Conservation (phyloP, 2,329 filamentous ascomycete species). For the Colletotrichum magnum region DNA sequence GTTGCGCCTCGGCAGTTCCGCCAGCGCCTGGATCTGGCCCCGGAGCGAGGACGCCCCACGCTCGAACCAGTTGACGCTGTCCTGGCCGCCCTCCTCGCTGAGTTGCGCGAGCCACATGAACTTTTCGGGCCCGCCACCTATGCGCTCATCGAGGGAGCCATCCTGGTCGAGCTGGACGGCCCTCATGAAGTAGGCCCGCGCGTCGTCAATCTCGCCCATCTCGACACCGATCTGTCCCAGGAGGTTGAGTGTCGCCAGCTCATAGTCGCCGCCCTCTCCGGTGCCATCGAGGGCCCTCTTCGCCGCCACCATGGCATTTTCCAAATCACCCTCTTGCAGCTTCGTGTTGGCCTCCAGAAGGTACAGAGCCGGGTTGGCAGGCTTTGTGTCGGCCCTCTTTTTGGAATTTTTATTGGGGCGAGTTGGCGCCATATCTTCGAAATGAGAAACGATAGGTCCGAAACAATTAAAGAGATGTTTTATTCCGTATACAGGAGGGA, state of each 20-base stretch:
- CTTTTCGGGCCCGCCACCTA: constrained; percentile 91
- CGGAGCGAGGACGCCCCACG: constrained; percentile 81
- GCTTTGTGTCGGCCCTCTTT: constrained; percentile 47
- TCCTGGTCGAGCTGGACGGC: constrained; percentile 84
- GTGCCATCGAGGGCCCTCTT: constrained; percentile 59
- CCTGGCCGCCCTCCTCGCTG: constrained; percentile 77
- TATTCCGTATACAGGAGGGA: too few species aligned
- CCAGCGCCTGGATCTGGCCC: constrained; percentile 76
- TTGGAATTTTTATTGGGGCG: constrained; percentile 56
- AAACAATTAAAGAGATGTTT: too few species aligned
- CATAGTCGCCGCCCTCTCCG: constrained; percentile 62
- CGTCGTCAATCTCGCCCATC: constrained; percentile 83
- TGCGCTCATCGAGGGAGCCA: constrained; percentile 76
- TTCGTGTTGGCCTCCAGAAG: constrained; percentile 58
- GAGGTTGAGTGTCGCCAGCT: constrained; percentile 79
- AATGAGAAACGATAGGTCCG: too few species aligned
- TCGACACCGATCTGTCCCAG: constrained; percentile 88
- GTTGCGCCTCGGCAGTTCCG: constrained; percentile 58
- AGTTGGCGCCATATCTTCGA: constrained; percentile 56
- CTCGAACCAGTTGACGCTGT: constrained; percentile 78
- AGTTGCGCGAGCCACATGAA: constrained; percentile 96
- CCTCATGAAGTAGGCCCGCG: constrained; percentile 78
- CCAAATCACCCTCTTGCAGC: constrained; percentile 58
- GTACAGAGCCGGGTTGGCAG: constrained; percentile 46
- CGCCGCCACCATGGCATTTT: constrained; percentile 57